phyloP scores from a whole-genome alignment of 2,329 filamentous ascomycete genomes.

The Lecanicillium sp. region DNA sequence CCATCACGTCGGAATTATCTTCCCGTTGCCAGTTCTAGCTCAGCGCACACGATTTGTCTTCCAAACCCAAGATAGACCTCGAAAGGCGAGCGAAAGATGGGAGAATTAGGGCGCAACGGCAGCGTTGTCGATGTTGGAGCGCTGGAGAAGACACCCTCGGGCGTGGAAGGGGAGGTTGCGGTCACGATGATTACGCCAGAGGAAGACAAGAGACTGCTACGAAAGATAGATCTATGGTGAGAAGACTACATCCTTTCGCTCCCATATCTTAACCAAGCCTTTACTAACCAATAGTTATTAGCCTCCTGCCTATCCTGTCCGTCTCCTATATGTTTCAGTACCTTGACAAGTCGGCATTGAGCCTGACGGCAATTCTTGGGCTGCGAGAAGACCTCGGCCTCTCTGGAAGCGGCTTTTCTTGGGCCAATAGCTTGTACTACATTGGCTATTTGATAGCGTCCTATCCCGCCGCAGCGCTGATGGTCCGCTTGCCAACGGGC shows the following conservation, averaged over 20 bases:
- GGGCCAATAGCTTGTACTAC: conserved; percentile 46
- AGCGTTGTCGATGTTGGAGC: not conserved
- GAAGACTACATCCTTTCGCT: conserved; percentile 22
- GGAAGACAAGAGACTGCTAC: conserved; percentile 47
- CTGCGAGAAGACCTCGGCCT: conserved; percentile 39
- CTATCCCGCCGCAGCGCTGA: conserved; percentile 22
- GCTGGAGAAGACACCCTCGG: not conserved
- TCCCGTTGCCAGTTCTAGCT: no score
- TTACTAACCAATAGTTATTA: conserved; percentile 15
- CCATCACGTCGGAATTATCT: no score
- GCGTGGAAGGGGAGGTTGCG: not conserved
- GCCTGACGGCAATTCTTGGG: conserved; percentile 46
- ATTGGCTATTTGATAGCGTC: conserved; percentile 41
- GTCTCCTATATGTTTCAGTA: conserved; percentile 53
- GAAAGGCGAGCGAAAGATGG: no score
- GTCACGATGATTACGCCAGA: conserved; percentile 13
- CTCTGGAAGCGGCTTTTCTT: conserved; percentile 45
- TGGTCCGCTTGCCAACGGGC: conserved; percentile 23
- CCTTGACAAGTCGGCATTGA: conserved; percentile 52
- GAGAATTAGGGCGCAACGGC: no score
- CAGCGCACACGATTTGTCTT: no score
- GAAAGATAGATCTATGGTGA: conserved; percentile 53
- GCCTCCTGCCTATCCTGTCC: conserved; percentile 46
- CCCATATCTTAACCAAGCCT: not conserved
- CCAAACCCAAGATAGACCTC: no score